Conservation (phyloP, 1,284 basidiomycete species). For the Coriolopsis trogii region DNA sequence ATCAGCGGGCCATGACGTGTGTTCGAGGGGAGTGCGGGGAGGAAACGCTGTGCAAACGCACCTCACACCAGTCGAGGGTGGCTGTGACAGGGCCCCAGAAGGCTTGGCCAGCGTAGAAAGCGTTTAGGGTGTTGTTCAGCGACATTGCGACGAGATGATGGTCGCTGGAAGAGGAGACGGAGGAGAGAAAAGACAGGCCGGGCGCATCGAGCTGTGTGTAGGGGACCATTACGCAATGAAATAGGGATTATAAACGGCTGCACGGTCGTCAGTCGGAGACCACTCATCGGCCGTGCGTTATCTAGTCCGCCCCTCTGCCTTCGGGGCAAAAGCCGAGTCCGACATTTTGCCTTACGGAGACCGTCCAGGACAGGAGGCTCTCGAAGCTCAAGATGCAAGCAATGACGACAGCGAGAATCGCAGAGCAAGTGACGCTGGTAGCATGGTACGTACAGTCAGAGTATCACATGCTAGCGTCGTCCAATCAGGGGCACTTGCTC, state of each 20-base stretch:
- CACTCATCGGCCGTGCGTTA: too few species aligned
- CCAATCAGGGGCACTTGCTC: too few species aligned
- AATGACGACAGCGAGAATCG: too few species aligned
- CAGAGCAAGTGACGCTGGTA: too few species aligned
- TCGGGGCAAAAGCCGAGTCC: not conserved
- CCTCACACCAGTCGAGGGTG: constrained; percentile 75
- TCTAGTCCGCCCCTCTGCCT: too few species aligned
- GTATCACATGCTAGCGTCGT: too few species aligned
- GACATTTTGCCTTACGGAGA: not conserved
- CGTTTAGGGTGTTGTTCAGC: constrained; percentile 18
- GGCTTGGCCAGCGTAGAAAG: constrained; percentile 16
- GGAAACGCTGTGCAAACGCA: constrained; percentile 30
- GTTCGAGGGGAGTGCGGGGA: not conserved
- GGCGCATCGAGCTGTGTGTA: constrained; percentile 6
- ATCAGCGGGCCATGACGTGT: not conserved
- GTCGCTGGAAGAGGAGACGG: constrained; percentile 8
- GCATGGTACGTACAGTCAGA: too few species aligned
- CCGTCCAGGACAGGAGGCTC: not conserved
- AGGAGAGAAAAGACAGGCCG: constrained; percentile 18
- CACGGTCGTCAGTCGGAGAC: not conserved
- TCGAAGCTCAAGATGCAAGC: too few species aligned
- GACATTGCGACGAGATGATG: constrained; percentile 14
- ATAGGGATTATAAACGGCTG: not conserved
- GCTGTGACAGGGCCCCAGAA: constrained; percentile 67
- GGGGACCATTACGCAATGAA: constrained; percentile 22